phyloP scores from a whole-genome alignment of 192 early-diverging fungal genomes.

The Backusella australiensis region DNA sequence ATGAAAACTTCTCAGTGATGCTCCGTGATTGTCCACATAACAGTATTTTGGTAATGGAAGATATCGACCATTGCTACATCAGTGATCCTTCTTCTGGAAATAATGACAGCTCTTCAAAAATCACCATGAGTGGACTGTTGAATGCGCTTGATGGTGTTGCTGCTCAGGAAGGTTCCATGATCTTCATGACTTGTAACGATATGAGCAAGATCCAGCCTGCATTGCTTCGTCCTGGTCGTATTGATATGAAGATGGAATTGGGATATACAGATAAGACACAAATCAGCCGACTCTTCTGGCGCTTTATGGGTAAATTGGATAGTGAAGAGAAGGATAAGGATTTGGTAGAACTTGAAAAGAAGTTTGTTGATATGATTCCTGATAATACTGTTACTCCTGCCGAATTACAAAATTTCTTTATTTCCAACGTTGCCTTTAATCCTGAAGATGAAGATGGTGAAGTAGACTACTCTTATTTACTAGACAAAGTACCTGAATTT shows the following conservation, averaged over 20 bases:
- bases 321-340: not conserved
- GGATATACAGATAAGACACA: slow-evolving; percentile 46
- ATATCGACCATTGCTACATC: slow-evolving; percentile 39
- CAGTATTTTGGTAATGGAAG: slow-evolving; percentile 57
- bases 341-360: not conserved
- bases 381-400: slow-evolving; percentile 24
- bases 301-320: slow-evolving; percentile 13
- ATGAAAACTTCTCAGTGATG: slow-evolving; percentile 40
- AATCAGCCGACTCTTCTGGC: slow-evolving; percentile 39
- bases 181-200: slow-evolving; percentile 53
- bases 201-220: slow-evolving; percentile 46
- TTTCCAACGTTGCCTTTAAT: slow-evolving; percentile 15
- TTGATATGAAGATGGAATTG: slow-evolving; percentile 50
- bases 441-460: not conserved
- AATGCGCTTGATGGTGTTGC: slow-evolving; percentile 53
- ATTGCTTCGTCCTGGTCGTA: slow-evolving; percentile 51
- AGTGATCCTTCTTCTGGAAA: slow-evolving; percentile 24
- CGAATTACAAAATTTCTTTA: slow-evolving; percentile 34
- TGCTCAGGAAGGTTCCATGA: slow-evolving; percentile 48
- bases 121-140: slow-evolving; percentile 44
- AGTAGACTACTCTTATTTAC: not conserved
- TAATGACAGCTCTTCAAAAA: not conserved
- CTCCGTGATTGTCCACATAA: slow-evolving; percentile 42
- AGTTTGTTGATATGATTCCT: slow-evolving; percentile 17
- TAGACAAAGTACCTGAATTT: slow-evolving; percentile 15